Conservation (phyloP, 2,329 filamentous ascomycete species). For the Ceratocystis papillata region DNA sequence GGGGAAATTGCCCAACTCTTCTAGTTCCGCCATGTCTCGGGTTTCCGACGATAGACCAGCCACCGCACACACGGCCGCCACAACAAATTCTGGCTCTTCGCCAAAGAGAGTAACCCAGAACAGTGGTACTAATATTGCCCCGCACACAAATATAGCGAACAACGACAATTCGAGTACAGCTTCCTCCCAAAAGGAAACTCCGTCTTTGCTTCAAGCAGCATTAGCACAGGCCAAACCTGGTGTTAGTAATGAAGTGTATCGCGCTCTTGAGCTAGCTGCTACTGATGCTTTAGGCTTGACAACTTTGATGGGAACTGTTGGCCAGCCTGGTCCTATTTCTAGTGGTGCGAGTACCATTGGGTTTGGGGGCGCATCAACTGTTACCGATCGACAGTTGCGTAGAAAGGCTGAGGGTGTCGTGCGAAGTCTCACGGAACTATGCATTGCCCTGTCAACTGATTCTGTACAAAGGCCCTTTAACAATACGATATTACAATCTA, state of each 20-base stretch:
- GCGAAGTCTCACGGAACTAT: slow-evolving; percentile 83
- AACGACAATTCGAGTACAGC: slow-evolving; percentile 37
- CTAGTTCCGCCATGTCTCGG: slow-evolving; percentile 65
- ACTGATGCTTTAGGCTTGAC: slow-evolving; percentile 71
- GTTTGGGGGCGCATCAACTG: slow-evolving; percentile 33
- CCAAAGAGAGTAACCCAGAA: slow-evolving; percentile 53
- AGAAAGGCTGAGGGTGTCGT: slow-evolving; percentile 90
- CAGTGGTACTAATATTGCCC: slow-evolving; percentile 36
- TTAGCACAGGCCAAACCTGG: slow-evolving; percentile 65
- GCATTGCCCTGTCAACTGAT: slow-evolving; percentile 66
- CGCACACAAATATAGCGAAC: slow-evolving; percentile 33
- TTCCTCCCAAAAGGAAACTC: slow-evolving; percentile 46
- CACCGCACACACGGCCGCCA: slow-evolving; percentile 83
- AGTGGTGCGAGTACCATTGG: slow-evolving; percentile 55
- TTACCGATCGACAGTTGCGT: slow-evolving; percentile 73
- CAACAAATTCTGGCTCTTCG: slow-evolving; percentile 74
- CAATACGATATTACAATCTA: slow-evolving; percentile 22
- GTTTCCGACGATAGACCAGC: slow-evolving; percentile 70
- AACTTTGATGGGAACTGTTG: slow-evolving; percentile 62
- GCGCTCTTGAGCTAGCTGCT: slow-evolving; percentile 67
- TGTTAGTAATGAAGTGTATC: slow-evolving; percentile 61
- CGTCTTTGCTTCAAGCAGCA: slow-evolving; percentile 71
- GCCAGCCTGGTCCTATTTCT: slow-evolving; percentile 57
- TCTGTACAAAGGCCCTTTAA: slow-evolving; percentile 28
- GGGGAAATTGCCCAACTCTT: slow-evolving; percentile 74